Base-by-base conservation (phyloP, 768 basidiomycete genomes). In the Hygrocybe coccinea region DNA sequence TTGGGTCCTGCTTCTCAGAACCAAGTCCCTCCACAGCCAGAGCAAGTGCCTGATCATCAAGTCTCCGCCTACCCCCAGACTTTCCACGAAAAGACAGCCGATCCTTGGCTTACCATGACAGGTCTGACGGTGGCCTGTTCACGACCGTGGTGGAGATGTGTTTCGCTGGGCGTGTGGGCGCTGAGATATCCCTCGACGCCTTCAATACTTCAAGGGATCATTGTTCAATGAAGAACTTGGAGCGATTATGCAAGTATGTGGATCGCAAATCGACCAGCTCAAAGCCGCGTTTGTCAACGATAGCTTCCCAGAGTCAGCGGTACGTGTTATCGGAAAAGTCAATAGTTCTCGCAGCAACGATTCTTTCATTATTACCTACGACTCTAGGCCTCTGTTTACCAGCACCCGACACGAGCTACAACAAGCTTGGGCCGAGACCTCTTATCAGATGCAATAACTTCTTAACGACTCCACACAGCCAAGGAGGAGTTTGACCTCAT, bases 141-240 rank as follows among this genome's bases (percentile, higher is more conserved):
- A 86, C 90, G 3, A 91, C 95, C 4, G 66, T 99, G 35, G 89
- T 77, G 17, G 97, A 98, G 73, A 98, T 98, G 97, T 81, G 84
- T 46, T 97, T 98, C 63, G 94, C 95, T 6, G 94, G 91, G 8
- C 81, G 86, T 36, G 78, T 82, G 5, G 95, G 95, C n/a, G 80
- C 82, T n/a, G 79, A 86, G 47, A 71, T 97, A 39, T 80, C 79
- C 12, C 73, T 97, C 17, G 85, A 90, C 63, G 72, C 77, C 22
- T 64, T 89, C 10, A 76, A 78, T 37, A 64, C 74, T 29, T 59
- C 69, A 12, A 67, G 74, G 22, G 82, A 87, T 54, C 79, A 0
- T 74, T 99, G 45, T 97, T 98, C 77, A 95, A 94, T 69, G 97
- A 98, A 67, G 97, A 99, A 69, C 79, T 98, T 10, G 97, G 97